Base-by-base conservation (phyloP, 2,329 filamentous ascomycete species). In the Colletotrichum cordylinicola region DNA sequence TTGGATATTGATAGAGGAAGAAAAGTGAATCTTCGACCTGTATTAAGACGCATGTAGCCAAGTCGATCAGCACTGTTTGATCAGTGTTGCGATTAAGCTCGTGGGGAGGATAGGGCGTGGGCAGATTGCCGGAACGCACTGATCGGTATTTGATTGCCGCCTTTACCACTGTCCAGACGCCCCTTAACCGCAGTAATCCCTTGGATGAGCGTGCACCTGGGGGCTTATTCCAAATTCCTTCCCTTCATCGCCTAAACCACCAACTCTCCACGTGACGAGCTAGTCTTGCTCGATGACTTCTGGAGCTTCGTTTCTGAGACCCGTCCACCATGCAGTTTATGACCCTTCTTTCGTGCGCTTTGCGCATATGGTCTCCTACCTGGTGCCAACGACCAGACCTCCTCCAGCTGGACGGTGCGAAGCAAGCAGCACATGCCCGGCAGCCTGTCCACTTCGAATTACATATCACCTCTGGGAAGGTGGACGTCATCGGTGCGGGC, bases 351-450 rank as follows among this genome's bases (percentile, higher is more conserved):
- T 37, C 66, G 33, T 58, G 48, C 43, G 29, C 48, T n/a, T 58
- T 68, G n/a, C 15, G 33, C 15, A 33, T 61, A 24, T 52, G 24
- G 56, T 70, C 29, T 13, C 29, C 39, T 21, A 55, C 27, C 15
- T 65, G 67, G 67, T 48, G 37, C 27, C 35, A 35, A 62, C 24
- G 18, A 61, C 33, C 31, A 70, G 4, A 9, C n/a, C 55, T 37
- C 9, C n/a, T 39, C 33, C 60, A 39, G 33, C 10, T 39, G 6
- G 33, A 27, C 4, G 4, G 0, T 39, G 60, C 33, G 8, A 64
- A 39, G 6, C 4, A 64, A 27, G 0, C 33, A 1, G 16, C 61
- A 0, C 1, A 1, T 3, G 4, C 27, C 24, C 27, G 10, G 18
- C 55, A 33, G 12, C 27, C 35, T 29, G 13, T 67, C 13, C 31